Base-by-base conservation (phyloP, 2,329 filamentous ascomycete genomes). In the Coniosporium tulheliwenetii region DNA sequence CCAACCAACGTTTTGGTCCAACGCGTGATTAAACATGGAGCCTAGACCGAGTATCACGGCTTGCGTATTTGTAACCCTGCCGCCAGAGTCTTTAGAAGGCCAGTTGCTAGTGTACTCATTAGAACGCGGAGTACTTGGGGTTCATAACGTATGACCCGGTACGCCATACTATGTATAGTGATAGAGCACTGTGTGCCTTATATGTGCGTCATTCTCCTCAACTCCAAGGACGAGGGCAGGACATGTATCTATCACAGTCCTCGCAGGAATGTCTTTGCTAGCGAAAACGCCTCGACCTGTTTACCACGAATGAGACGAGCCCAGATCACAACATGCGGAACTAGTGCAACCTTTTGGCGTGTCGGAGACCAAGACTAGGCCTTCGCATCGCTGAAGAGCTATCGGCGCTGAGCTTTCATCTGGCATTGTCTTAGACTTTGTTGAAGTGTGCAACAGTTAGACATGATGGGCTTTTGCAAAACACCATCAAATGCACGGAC, bases 21-120 rank as follows among this genome's bases (percentile, higher is more conserved):
- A 48, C 2, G 69, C 71, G 47, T 76, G 71, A 44, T 76, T 75
- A 58, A 75, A 75, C 67, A 75, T 71, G 41, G 62, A 67, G 12
- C 72, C 72, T 0, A 76, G 56, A 2, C 71, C 71, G 32, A 75
- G 59, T 29, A 74, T 60, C 2, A 75, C 55, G 8, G 69, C 71
- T 55, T 75, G 70, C 0, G 64, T 64, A 30, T 53, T 61, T 19
- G 52, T 51, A 8, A 48, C 52, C 10, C 52, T 52, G n/a, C 49
- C 52, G 38, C 47, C 43, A 38, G 39, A 19, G 39, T 52, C 48
- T 10, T 41, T 42, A 13, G 46, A 43, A 10, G 61, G 63, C 66
- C 66, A 70, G 47, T 69, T 69, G 46, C 61, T 64, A 42, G 7
- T n/a, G 14, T 8, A 15, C 5, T 9, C 12, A 30, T 39, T 10